Base-by-base conservation (phyloP, 371 early-diverging fungal genomes). In the Apophysomyces sp. region DNA sequence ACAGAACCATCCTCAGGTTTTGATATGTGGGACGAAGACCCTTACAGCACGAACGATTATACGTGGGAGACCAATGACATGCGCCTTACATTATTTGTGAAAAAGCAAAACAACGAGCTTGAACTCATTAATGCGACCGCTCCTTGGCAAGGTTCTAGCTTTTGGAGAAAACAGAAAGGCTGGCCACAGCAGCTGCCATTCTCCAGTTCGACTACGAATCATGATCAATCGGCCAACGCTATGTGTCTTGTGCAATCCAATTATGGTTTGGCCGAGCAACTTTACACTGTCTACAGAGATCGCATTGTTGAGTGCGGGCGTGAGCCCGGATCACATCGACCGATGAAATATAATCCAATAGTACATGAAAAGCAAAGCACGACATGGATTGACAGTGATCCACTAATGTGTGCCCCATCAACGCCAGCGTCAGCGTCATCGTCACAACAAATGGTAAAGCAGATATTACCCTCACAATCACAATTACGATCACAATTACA, bases 21-120 rank as follows among this genome's bases (percentile, higher is more conserved):
- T 52, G 80, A 80, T 65, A 80, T 80, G 80, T 80, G 80, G 80
- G 80, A 80, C 44, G 80, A 80, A 58, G 80, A 80, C 53, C 77
- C 71, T 2, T 77, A 80, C 51, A 73, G 75, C 51, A 77, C 77
- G 31, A 80, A 80, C 41, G 80, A 80, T 37, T 80, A 68, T 36
- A 80, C 80, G n/a, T 80, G 80, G 80, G 66, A 80, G 52, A 73
- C 76, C 15, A 80, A 80, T 37, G 80, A 80, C 52, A 80, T 80
- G 77, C 66, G 69, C 9, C 39, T 80, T 21, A 75, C 80, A 1
- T 39, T 44, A 2, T 73, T 73, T 55, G 72, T 80, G 8, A 74
- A 77, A 31, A 12, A 54, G 34, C 64, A 58, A 28, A 65, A 73
- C 24, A 64, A 53, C 13, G 58, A 66, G 37, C 32, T 72, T 4